Conservation (phyloP, 257 asterid species). For the Vinca minor region DNA sequence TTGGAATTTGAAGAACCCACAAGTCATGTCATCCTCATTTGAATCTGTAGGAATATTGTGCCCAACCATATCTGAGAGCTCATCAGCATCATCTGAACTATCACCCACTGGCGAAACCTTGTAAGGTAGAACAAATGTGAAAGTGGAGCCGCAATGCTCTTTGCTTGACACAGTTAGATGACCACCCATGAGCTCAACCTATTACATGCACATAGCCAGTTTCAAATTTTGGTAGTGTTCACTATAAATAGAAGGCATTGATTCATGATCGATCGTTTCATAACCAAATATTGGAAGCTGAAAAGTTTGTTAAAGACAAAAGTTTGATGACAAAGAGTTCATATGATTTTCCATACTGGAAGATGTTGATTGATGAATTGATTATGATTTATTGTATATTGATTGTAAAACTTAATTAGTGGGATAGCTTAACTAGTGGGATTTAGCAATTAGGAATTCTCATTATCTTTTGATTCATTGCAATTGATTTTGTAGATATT, state of each 20-base stretch:
- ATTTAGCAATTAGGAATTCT: too few relatives aligned
- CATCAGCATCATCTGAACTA: constrained; percentile 62
- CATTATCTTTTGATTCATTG: too few relatives aligned
- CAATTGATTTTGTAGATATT: too few relatives aligned
- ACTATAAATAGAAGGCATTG: neutral
- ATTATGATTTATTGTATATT: too few relatives aligned
- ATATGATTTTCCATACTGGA: neutral
- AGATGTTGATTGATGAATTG: too few relatives aligned
- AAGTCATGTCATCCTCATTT: constrained; percentile 51
- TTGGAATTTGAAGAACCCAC: constrained; percentile 59
- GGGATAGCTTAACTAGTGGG: too few relatives aligned
- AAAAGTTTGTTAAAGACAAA: neutral
- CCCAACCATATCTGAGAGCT: constrained; percentile 44
- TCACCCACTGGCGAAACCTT: constrained; percentile 52
- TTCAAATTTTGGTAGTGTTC: neutral
- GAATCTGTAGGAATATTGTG: constrained; percentile 36
- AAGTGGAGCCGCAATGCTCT: constrained; percentile 69
- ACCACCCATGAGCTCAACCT: constrained; percentile 99
- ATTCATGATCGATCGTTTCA: neutral
- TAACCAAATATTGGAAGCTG: neutral
- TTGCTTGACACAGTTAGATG: constrained; percentile 60
- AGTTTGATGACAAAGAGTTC: neutral
- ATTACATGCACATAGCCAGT: constrained; percentile 11
- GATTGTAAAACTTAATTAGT: too few relatives aligned
- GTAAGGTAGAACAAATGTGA: constrained; percentile 70